These are phyloP conservation scores for Fusarium chaquense DNA, from an alignment of 2,329 filamentous ascomycete species.

Conservation along the genomic window DNA sequence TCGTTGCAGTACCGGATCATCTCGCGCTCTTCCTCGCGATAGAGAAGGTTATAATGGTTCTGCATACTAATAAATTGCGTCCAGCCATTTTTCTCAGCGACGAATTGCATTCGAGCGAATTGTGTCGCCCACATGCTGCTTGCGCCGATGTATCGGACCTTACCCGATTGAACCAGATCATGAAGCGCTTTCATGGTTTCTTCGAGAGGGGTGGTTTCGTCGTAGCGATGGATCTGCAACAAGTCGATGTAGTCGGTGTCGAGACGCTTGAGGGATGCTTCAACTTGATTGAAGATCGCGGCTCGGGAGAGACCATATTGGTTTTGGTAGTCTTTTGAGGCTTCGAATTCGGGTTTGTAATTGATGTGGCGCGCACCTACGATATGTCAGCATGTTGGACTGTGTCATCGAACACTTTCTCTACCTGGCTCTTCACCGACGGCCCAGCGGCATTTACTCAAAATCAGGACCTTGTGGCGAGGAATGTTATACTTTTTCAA, in stretches of 20 bases:
- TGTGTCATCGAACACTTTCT: accelerated
- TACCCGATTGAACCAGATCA: slow-evolving; percentile 66
- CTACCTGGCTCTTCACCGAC: slow-evolving; percentile 36
- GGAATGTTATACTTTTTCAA: slow-evolving; percentile 36
- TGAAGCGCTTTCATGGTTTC: slow-evolving; percentile 70
- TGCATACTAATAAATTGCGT: slow-evolving; percentile 70
- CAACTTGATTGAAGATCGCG: slow-evolving; percentile 39
- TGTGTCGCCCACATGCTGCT: slow-evolving; percentile 60
- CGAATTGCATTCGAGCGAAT: slow-evolving; percentile 62
- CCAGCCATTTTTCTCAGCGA: slow-evolving; percentile 66
- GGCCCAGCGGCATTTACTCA: slow-evolving; percentile 36
- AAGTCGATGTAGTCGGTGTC: slow-evolving; percentile 63
- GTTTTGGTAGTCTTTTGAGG: slow-evolving; percentile 41
- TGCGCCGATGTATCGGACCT: slow-evolving; percentile 67
- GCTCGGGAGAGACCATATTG: slow-evolving; percentile 38
- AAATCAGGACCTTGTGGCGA: slow-evolving; percentile 31
- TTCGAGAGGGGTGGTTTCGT: slow-evolving; percentile 57
- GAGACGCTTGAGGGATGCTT: slow-evolving; percentile 38
- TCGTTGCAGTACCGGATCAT: slow-evolving; percentile 58
- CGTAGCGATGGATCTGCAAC: slow-evolving; percentile 66
- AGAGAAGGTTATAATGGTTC: slow-evolving; percentile 65
- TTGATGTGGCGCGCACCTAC: slow-evolving; percentile 21
- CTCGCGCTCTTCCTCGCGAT: slow-evolving; percentile 68
- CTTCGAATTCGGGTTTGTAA: slow-evolving; percentile 21
- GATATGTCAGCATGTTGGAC: not conserved